Percentiles rank a stretch among this genome's conserved stretches.
Evolutionary conservation across 768 basidiomycete species (phyloP).

Genomic region (Leucocoprinus leucothites): DNA sequence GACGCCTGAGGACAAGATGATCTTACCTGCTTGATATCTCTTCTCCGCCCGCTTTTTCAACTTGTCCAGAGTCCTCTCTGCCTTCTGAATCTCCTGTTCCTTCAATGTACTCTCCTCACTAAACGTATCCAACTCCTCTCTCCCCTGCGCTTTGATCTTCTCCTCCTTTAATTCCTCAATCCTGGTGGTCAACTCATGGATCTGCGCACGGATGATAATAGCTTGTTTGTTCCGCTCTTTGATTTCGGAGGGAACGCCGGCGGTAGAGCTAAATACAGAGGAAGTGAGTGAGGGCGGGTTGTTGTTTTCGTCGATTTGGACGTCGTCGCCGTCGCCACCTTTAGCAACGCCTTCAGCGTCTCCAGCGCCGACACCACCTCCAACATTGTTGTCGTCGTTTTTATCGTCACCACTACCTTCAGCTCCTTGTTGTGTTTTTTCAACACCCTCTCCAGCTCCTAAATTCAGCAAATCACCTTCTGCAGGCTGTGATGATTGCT

Average conservation of each 20-base stretch:
- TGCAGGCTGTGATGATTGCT: not conserved
- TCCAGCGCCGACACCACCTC: not conserved
- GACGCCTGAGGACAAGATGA: too few relatives aligned
- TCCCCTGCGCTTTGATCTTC: conserved; percentile 17
- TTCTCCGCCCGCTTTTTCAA: conserved; percentile 8
- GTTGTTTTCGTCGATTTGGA: not conserved
- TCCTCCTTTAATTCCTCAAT: conserved; percentile 16
- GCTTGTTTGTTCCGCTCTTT: conserved; percentile 11
- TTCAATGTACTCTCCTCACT: conserved; percentile 1
- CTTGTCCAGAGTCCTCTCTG: conserved; percentile 9
- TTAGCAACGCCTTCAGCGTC: not conserved
- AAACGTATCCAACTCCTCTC: conserved; percentile 13
- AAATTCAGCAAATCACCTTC: conserved; percentile 1
- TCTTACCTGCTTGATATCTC: conserved; percentile 9
- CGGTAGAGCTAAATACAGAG: conserved; percentile 2
- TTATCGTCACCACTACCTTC: not conserved
- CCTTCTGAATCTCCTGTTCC: conserved; percentile 5
- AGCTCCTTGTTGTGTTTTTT: not conserved
- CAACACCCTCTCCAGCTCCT: not conserved
- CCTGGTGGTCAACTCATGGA: conserved; percentile 13
- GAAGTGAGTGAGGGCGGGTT: conserved; percentile 3
- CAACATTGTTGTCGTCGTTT: not conserved
- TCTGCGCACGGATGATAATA: conserved; percentile 14
- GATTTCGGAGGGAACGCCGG: conserved; percentile 2
- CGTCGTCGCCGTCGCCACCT: not conserved